Conservation (phyloP, 2,329 filamentous ascomycete species). For the Penicillium palitans region DNA sequence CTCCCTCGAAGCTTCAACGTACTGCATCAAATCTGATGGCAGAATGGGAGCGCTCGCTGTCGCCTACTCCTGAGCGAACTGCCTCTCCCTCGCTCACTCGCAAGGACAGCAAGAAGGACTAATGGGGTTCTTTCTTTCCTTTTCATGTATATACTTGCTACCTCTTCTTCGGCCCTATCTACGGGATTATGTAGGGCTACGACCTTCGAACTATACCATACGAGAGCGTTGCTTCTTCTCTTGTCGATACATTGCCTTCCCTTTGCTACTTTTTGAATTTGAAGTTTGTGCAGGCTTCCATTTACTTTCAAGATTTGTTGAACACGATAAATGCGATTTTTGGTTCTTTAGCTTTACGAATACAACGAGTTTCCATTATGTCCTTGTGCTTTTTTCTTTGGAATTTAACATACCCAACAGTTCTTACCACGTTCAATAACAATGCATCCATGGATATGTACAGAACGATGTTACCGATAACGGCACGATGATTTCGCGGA, state of each 20-base stretch:
- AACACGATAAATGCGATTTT: background rate
- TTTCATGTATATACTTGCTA: conserved; percentile 24
- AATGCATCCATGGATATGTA: too few species aligned
- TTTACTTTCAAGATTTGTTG: conserved; percentile 3
- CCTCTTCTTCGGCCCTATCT: conserved; percentile 20
- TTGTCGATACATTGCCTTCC: conserved; percentile 10
- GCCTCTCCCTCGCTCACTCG: conserved; percentile 18
- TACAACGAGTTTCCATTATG: background rate
- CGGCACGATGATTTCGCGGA: conserved; percentile 1
- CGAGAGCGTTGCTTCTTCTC: conserved; percentile 30
- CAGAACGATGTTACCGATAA: background rate
- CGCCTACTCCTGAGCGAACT: conserved; percentile 47
- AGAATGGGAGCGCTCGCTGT: conserved; percentile 83
- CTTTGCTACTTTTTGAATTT: conserved; percentile 7
- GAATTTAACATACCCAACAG: background rate
- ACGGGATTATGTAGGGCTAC: conserved; percentile 37
- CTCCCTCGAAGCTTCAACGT: conserved; percentile 73
- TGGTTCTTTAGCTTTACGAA: background rate
- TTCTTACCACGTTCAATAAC: too few species aligned
- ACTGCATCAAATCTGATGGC: conserved; percentile 85
- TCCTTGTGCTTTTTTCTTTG: background rate
- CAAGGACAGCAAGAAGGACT: conserved; percentile 38
- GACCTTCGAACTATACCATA: conserved; percentile 30
- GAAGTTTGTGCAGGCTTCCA: background rate
- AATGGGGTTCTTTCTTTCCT: conserved; percentile 14